These are phyloP conservation scores for Beta lomatogona DNA, from an alignment of 179 eudicot species.

Conservation along the genomic window DNA sequence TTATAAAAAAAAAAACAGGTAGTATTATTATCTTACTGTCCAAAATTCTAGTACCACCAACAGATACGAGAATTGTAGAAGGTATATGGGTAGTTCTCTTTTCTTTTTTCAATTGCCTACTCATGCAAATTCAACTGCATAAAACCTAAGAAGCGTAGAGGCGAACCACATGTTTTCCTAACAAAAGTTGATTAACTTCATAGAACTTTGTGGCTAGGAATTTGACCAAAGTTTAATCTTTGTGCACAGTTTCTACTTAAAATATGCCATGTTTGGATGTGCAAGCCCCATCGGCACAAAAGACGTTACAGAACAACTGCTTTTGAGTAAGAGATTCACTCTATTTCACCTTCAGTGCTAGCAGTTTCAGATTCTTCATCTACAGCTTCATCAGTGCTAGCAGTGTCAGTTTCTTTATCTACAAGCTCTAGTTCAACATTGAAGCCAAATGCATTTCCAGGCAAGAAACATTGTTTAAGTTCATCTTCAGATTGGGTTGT, in stretches of 20 bases:
- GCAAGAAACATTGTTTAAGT: constrained; percentile 52
- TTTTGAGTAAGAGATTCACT: background rate
- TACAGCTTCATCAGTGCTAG: background rate
- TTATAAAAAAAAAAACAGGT: too few relatives aligned
- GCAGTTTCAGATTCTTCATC: constrained; percentile 10
- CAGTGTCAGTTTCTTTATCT: constrained; percentile 31
- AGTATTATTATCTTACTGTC: background rate
- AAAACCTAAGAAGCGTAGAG: background rate
- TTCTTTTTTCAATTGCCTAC: background rate
- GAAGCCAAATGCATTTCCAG: constrained; percentile 79
- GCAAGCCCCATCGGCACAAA: background rate
- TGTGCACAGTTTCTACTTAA: background rate
- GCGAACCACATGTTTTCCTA: background rate
- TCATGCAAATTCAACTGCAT: background rate
- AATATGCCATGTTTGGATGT: background rate
- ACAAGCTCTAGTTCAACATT: constrained; percentile 66
- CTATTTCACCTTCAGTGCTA: background rate
- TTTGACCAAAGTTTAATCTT: background rate
- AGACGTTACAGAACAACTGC: too few relatives aligned
- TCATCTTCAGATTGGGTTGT: constrained; percentile 77
- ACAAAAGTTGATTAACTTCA: background rate
- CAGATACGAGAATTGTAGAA: background rate
- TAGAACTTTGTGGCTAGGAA: background rate
- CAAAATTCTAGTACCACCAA: background rate
- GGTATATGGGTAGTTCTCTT: background rate